phyloP scores from a whole-genome alignment of 1,284 basidiomycete species.

The Moesziomyces aphidis region DNA sequence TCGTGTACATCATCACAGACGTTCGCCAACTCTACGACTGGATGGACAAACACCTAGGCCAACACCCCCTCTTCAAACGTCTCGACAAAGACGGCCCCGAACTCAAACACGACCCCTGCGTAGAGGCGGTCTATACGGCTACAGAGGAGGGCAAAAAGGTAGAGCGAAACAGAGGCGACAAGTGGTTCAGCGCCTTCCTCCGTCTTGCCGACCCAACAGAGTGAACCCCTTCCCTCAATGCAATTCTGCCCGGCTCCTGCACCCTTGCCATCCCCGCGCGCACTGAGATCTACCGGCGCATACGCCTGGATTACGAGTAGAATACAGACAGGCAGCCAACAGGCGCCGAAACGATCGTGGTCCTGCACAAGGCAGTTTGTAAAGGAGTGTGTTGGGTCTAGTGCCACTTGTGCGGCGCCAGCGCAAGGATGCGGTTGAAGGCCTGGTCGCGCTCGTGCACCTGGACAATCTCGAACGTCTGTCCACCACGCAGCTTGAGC shows the following conservation, averaged over 20 bases:
- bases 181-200: constrained; percentile 86
- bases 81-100: constrained; percentile 76
- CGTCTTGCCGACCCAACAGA: constrained; percentile 51
- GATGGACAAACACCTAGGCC: constrained; percentile 89
- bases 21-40: constrained; percentile 93
- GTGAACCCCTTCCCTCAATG: neutral
- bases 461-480: constrained; percentile 7
- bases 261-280: too few relatives aligned
- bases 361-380: neutral
- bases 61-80: constrained; percentile 86
- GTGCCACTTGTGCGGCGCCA: constrained; percentile 39
- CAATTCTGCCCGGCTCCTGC: too few relatives aligned
- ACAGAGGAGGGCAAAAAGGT: constrained; percentile 98
- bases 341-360: neutral
- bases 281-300: too few relatives aligned
- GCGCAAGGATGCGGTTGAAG: constrained; percentile 32
- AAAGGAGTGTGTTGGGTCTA: neutral
- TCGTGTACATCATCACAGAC: constrained; percentile 98
- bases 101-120: constrained; percentile 71
- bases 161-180: constrained; percentile 87
- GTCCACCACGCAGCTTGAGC: constrained; percentile 32
- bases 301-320: constrained; percentile 19
- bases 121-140: constrained; percentile 58
- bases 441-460: constrained; percentile 26
- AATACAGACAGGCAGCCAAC: neutral